Percentiles rank a stretch among this genome's conserved stretches.
These are phyloP conservation scores for Solanum chilense DNA, from an alignment of 257 asterid species.

Conservation along the genomic window DNA sequence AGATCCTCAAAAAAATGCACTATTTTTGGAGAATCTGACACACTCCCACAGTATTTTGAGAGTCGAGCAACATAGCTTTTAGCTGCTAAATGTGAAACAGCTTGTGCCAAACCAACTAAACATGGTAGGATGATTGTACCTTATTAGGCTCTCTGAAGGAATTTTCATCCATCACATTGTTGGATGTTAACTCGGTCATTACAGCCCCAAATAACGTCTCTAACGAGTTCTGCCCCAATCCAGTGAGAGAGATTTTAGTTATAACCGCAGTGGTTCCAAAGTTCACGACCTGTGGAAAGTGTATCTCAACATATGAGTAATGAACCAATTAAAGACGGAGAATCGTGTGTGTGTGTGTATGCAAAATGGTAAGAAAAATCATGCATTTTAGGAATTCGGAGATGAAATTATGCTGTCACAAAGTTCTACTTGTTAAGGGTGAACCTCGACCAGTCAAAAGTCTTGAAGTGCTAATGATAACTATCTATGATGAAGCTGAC, in stretches of 20 bases:
- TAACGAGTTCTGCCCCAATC: constrained; percentile 27
- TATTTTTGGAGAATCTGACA: neutral
- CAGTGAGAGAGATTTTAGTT: constrained; percentile 29
- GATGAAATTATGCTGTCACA: neutral
- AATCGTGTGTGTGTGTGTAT: neutral
- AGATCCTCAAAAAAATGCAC: neutral
- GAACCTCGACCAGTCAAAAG: neutral
- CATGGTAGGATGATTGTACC: constrained; percentile 19
- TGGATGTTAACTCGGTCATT: constrained; percentile 45
- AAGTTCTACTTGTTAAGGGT: neutral
- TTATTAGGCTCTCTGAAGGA: constrained; percentile 55
- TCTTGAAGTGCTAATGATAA: neutral
- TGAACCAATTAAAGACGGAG: neutral
- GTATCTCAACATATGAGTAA: neutral
- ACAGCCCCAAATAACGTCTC: constrained; percentile 35
- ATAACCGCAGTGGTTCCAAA: constrained; percentile 38
- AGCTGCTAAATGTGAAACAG: neutral
- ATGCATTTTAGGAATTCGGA: neutral
- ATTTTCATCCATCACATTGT: constrained; percentile 60
- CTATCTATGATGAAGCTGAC: neutral
- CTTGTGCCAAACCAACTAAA: neutral
- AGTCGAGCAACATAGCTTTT: neutral
- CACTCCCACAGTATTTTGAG: neutral
- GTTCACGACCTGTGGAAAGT: constrained; percentile 50
- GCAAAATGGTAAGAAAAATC: neutral